Percentiles rank a stretch among this genome's conserved stretches.
These are phyloP conservation scores for Mucor ambiguus DNA, from an alignment of 371 early-diverging fungal species.

Conservation along the genomic window DNA sequence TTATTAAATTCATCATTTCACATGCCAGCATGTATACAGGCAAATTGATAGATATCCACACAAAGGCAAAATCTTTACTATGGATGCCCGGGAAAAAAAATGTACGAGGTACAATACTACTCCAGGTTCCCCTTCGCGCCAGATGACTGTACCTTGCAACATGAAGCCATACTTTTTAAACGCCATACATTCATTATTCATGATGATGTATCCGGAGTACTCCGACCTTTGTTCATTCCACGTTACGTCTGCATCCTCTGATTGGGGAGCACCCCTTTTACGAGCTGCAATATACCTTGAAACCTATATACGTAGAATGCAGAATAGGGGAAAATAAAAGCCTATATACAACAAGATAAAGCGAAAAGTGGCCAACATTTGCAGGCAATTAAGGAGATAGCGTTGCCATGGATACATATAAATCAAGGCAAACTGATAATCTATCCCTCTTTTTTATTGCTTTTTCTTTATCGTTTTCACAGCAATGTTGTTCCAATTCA, in stretches of 20 bases:
- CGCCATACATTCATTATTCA: not conserved
- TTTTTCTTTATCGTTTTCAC: not conserved
- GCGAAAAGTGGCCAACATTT: not conserved
- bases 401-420: not conserved
- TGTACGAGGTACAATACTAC: not conserved
- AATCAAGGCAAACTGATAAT: not conserved
- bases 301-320: not conserved
- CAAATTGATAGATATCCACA: not conserved
- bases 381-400: not conserved
- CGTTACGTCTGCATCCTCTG: not conserved
- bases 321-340: not conserved
- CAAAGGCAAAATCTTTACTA: not conserved
- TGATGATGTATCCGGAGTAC: constrained; percentile 11
- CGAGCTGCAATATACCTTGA: not conserved
- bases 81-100: not conserved
- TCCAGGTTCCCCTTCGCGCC: not conserved
- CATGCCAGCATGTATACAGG: not conserved
- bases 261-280: not conserved
- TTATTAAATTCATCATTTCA: constrained; percentile 1
- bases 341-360: not conserved
- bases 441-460: not conserved
- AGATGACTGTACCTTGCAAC: constrained; percentile 1
- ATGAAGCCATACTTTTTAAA: not conserved
- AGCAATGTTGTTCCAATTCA: constrained; percentile 8
- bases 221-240: constrained; percentile 4